phyloP scores from a whole-genome alignment of 1,284 basidiomycete species.

The Ustilago hordei region DNA sequence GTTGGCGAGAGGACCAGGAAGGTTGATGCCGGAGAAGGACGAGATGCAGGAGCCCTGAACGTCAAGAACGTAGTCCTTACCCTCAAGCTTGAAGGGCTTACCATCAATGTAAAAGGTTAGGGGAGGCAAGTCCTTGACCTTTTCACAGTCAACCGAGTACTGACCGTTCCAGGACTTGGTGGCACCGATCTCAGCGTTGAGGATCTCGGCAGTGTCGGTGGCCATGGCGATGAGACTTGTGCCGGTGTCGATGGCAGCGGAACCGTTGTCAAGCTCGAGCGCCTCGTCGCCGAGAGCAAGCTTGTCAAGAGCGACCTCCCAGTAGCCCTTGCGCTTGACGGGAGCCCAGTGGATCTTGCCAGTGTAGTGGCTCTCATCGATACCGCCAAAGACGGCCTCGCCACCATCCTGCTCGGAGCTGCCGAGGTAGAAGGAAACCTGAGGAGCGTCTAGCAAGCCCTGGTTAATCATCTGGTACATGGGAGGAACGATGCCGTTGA shows the following conservation, averaged over 20 bases:
- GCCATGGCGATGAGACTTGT: conserved; percentile 92
- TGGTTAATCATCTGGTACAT: conserved; percentile 95
- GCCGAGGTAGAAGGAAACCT: conserved; percentile 96
- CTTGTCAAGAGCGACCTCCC: conserved; percentile 74
- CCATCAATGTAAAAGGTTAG: conserved; percentile 77
- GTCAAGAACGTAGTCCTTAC: conserved; percentile 87
- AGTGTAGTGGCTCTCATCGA: conserved; percentile 82
- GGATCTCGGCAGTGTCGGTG: conserved; percentile 94
- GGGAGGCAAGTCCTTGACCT: conserved; percentile 84
- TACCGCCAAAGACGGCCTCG: conserved; percentile 91
- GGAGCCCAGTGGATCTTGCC: conserved; percentile 90
- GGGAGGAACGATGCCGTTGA: conserved; percentile 92
- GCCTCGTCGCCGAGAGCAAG: conserved; percentile 75
- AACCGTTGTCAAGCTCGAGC: conserved; percentile 85
- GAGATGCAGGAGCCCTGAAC: conserved; percentile 93
- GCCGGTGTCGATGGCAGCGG: conserved; percentile 83
- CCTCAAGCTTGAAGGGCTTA: conserved; percentile 79
- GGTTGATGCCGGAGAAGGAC: conserved; percentile 90
- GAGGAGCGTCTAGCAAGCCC: conserved; percentile 82
- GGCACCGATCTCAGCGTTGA: conserved; percentile 83
- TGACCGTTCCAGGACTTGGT: conserved; percentile 66
- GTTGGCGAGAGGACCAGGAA: conserved; percentile 85
- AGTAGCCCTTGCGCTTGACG: conserved; percentile 95
- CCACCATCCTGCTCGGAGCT: conserved; percentile 88
- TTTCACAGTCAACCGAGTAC: conserved; percentile 81